A percentile compares a stretch with the other conserved stretches of the same genome.
Conservation (phyloP, 108 stramenopile genomes). For the Fragilaria radians region DNA sequence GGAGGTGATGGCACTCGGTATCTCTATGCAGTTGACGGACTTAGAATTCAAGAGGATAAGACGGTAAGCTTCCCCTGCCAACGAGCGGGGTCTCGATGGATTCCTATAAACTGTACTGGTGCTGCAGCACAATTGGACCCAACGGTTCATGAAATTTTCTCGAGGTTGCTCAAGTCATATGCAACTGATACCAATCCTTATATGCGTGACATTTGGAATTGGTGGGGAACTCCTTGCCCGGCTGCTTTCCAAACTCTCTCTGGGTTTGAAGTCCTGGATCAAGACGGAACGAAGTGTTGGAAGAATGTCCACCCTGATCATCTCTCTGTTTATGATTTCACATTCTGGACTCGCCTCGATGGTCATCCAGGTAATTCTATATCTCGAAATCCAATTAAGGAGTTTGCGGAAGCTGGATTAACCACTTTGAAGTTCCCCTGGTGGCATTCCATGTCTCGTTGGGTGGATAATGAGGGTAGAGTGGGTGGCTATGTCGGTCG, state of each 20-base stretch:
- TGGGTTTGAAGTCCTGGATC: slow-evolving; percentile 8
- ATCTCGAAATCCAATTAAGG: slow-evolving; percentile 1
- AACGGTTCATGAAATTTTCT: no score
- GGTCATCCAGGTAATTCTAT: slow-evolving; percentile 16
- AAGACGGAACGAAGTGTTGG: slow-evolving; percentile 20
- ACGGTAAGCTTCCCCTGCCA: no score
- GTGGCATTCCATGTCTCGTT: slow-evolving; percentile 6
- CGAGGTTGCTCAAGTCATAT: no score
- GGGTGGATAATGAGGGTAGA: slow-evolving; percentile 15
- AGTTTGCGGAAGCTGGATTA: slow-evolving; percentile 2
- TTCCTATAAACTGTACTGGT: no score
- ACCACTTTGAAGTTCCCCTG: slow-evolving; percentile 8
- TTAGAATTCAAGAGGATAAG: no score
- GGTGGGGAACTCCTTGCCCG: background rate
- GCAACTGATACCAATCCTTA: background rate
- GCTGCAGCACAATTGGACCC: no score
- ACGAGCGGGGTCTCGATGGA: no score
- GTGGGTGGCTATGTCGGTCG: slow-evolving; percentile 17
- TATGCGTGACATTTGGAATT: background rate
- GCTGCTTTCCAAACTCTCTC: background rate
- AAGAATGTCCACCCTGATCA: slow-evolving; percentile 42
- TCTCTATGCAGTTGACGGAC: no score
- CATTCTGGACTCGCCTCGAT: slow-evolving; percentile 24
- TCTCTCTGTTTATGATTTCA: slow-evolving; percentile 52
- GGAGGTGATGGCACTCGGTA: no score